phyloP scores from a whole-genome alignment of 1,139 yeast species.

The Wickerhamomyces sp. region DNA sequence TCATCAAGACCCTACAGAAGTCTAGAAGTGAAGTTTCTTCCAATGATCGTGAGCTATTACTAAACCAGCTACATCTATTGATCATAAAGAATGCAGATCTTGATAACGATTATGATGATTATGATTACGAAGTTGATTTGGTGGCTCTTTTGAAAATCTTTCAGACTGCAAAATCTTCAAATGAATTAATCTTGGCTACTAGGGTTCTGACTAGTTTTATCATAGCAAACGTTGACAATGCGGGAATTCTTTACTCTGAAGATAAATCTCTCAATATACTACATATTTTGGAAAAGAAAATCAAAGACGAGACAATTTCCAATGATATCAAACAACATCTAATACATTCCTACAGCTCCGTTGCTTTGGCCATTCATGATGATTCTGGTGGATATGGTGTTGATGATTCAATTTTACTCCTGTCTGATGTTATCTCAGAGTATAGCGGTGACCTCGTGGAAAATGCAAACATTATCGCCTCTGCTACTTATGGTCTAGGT shows the following conservation, averaged over 20 bases:
- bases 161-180: conserved; percentile 5
- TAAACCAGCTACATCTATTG: conserved; percentile 18
- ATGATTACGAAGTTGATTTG: conserved; percentile 12
- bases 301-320: conserved; percentile 11
- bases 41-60: conserved; percentile 20
- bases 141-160: conserved; percentile 7
- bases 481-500: conserved; percentile 37
- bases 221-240: conserved; percentile 20
- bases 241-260: conserved; percentile 16
- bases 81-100: conserved; percentile 11
- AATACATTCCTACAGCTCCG: conserved; percentile 19
- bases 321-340: conserved; percentile 14
- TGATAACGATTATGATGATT: conserved; percentile 7
- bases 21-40: conserved; percentile 18
- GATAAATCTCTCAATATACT: conserved; percentile 13
- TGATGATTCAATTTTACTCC: conserved; percentile 15
- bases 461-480: conserved; percentile 11
- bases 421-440: conserved; percentile 12
- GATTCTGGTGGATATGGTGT: conserved; percentile 24
- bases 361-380: conserved; percentile 19
- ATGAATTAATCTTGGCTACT: conserved; percentile 14
- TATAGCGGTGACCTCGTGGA: conserved; percentile 5
- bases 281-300: conserved; percentile 14
- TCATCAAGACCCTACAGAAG: conserved; percentile 15
- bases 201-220: conserved; percentile 19